Conservation (phyloP, 129 eudicot species). For the Chrysanthemum makinoi region DNA sequence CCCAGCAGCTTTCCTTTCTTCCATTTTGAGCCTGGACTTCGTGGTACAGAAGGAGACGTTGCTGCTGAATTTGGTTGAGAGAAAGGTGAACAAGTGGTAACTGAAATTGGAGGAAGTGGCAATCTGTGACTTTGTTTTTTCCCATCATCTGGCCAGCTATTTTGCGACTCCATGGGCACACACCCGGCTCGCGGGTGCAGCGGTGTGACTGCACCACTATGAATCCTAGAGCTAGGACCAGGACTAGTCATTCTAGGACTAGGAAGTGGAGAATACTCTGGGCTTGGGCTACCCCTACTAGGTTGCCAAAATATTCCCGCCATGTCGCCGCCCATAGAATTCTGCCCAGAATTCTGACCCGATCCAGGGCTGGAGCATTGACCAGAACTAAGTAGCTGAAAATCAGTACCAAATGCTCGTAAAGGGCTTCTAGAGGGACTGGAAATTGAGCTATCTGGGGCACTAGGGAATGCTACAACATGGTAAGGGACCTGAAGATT, state of each 20-base stretch:
- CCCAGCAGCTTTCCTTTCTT: conserved; percentile 90
- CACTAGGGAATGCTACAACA: conserved; percentile 74
- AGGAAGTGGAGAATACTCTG: conserved; percentile 94
- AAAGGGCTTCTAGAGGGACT: conserved; percentile 98
- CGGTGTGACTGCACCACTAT: conserved; percentile 98
- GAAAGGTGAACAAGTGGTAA: conserved; percentile 56
- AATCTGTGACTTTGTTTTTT: conserved; percentile 70
- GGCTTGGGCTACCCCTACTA: conserved; percentile 97
- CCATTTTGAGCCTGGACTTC: conserved; percentile 93
- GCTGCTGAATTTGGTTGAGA: conserved; percentile 84
- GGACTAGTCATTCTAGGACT: conserved; percentile 95
- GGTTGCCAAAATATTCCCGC: conserved; percentile 94
- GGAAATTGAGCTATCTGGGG: conserved; percentile 91
- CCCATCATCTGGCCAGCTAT: conserved; percentile 68
- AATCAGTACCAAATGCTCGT: conserved; percentile 58
- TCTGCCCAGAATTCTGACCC: conserved; percentile 96
- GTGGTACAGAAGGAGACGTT: conserved; percentile 85
- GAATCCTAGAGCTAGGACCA: conserved; percentile 94
- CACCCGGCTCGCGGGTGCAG: conserved; percentile 88
- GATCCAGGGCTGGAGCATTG: conserved; percentile 98
- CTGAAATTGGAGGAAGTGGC: conserved; percentile 87
- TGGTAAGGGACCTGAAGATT: conserved; percentile 61
- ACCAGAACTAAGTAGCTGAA: conserved; percentile 57
- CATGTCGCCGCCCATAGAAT: conserved; percentile 97
- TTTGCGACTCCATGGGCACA: conserved; percentile 47